phyloP scores from a whole-genome alignment of 75 land plant species.

The Ceratopteris richardii region DNA sequence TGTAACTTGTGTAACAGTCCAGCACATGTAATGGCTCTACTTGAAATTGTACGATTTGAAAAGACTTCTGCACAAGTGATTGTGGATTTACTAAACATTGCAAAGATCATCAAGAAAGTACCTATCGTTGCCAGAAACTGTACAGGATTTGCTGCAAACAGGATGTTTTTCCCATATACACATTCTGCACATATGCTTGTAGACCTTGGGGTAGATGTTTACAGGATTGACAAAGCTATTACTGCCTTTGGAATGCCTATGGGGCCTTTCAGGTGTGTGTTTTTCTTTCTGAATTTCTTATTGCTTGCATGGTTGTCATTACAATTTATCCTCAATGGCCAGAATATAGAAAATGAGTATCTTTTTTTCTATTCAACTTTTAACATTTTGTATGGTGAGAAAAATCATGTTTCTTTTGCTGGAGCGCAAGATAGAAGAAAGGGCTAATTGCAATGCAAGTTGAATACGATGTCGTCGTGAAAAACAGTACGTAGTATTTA shows the following conservation, averaged over 20 bases:
- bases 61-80: slow-evolving; percentile 85
- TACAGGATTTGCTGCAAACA: slow-evolving; percentile 91
- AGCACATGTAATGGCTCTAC: slow-evolving; percentile 94
- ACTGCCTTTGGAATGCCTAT: slow-evolving; percentile 89
- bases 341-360: too few species aligned
- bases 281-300: too few species aligned
- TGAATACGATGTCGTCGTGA: too few species aligned
- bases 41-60: slow-evolving; percentile 85
- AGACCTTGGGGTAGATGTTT: slow-evolving; percentile 77
- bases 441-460: too few species aligned
- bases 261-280: slow-evolving; percentile 79
- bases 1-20: slow-evolving; percentile 51
- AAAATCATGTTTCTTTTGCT: too few species aligned
- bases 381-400: too few species aligned
- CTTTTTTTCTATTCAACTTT: too few species aligned
- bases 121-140: slow-evolving; percentile 96
- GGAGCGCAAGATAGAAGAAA: too few species aligned
- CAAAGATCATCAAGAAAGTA: slow-evolving; percentile 78
- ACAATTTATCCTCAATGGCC: too few species aligned
- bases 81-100: slow-evolving; percentile 81
- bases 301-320: too few species aligned
- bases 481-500: too few species aligned
- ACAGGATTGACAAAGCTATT: slow-evolving; percentile 72
- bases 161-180: slow-evolving; percentile 85
- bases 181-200: slow-evolving; percentile 62